Percentiles rank a stretch among this genome's conserved stretches.
Evolutionary conservation across 2,329 filamentous ascomycete species (phyloP).

Genomic region (Cercospora canescens): DNA sequence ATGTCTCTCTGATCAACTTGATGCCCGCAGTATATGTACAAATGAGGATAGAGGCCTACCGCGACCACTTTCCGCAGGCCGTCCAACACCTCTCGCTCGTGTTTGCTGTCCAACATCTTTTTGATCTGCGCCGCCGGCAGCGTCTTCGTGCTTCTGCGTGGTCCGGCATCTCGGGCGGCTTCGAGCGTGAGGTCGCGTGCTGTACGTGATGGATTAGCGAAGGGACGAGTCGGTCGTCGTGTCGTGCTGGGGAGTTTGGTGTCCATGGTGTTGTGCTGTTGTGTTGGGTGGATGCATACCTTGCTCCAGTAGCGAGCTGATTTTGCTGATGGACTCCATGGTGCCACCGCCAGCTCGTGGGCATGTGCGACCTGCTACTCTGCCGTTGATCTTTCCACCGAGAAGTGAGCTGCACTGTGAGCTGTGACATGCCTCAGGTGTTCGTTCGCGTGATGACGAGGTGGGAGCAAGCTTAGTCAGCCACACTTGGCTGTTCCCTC

Average conservation of each 20-base stretch:
- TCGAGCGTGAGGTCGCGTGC: constrained; percentile 97
- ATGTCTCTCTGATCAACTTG: constrained; percentile 22
- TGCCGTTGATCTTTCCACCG: not conserved
- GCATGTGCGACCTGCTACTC: constrained; percentile 16
- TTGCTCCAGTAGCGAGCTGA: constrained; percentile 92
- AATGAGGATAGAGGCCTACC: constrained; percentile 54
- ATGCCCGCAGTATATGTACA: not conserved
- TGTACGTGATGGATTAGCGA: constrained; percentile 41
- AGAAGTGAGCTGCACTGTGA: not conserved
- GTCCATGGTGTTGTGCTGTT: constrained; percentile 21
- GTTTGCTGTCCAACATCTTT: constrained; percentile 90
- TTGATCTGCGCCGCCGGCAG: constrained; percentile 83
- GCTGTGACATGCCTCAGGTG: not conserved
- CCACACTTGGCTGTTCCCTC: not conserved
- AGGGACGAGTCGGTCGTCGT: not conserved
- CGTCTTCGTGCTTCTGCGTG: constrained; percentile 59
- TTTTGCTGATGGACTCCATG: constrained; percentile 96
- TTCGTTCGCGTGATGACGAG: not conserved
- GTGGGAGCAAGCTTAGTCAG: not conserved
- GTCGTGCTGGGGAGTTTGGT: constrained; percentile 14
- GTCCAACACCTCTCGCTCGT: constrained; percentile 89
- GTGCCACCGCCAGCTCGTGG: constrained; percentile 13
- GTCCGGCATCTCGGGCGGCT: constrained; percentile 84
- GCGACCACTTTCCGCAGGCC: constrained; percentile 85
- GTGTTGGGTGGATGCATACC: constrained; percentile 79